Percentiles rank a stretch among this genome's conserved stretches.
phyloP scores from a whole-genome alignment of 805 yeast species.

The Myxozyma melibiosi region DNA sequence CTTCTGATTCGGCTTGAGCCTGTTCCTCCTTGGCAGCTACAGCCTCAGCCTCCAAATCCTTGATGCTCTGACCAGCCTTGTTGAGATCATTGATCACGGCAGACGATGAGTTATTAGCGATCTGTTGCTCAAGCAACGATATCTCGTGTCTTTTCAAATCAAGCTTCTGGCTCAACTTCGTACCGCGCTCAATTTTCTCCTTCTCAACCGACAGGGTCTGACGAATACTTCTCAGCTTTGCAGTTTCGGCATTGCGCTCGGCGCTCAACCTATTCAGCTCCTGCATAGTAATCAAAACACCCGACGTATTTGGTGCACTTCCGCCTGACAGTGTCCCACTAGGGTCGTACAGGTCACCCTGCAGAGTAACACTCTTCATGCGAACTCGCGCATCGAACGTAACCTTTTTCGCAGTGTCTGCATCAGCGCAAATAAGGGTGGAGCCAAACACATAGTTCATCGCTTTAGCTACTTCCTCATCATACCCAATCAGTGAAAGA shows the following conservation, averaged over 20 bases:
- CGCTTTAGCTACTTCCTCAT: conserved; percentile 69
- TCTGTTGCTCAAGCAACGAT: conserved; percentile 36
- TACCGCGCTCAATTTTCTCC: conserved; percentile 27
- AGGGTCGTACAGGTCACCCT: conserved; percentile 95
- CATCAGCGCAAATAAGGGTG: conserved; percentile 84
- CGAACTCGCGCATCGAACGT: conserved; percentile 82
- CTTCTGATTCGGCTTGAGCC: conserved; percentile 47
- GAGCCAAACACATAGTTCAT: conserved; percentile 91
- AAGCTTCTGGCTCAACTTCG: conserved; percentile 34
- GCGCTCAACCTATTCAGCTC: conserved; percentile 54
- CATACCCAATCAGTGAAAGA: conserved; percentile 73
- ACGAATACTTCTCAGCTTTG: conserved; percentile 48
- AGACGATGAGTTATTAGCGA: conserved; percentile 28
- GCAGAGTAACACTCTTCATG: conserved; percentile 80
- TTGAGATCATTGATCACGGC: conserved; percentile 35
- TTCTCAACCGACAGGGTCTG: conserved; percentile 17
- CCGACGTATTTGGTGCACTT: conserved; percentile 59
- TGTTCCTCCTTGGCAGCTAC: conserved; percentile 43
- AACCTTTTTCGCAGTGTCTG: conserved; percentile 84
- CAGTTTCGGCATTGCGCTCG: conserved; percentile 48
- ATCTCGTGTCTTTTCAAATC: conserved; percentile 42
- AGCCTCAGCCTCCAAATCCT: conserved; percentile 46
- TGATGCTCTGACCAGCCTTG: conserved; percentile 52
- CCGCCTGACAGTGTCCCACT: conserved; percentile 96
- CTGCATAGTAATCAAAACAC: conserved; percentile 66